Conservation (phyloP, 192 early-diverging fungal species). For the Umbelopsis isabellina region DNA sequence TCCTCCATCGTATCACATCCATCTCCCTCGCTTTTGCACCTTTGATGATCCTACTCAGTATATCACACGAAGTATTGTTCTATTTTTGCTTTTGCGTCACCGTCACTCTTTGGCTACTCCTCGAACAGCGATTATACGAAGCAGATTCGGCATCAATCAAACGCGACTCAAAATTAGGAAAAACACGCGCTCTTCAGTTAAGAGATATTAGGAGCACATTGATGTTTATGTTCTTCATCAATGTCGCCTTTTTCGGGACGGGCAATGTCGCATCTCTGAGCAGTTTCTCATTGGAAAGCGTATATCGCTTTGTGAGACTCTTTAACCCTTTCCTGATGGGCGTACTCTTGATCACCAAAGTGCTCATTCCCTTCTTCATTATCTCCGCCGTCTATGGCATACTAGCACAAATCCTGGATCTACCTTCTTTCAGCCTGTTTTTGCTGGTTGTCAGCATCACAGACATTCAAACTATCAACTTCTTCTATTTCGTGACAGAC, state of each 20-base stretch:
- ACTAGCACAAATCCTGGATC: slow-evolving; percentile 70
- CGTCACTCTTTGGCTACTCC: slow-evolving; percentile 74
- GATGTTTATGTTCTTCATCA: slow-evolving; percentile 89
- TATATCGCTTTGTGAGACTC: slow-evolving; percentile 88
- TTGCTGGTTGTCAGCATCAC: slow-evolving; percentile 84
- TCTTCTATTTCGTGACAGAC: slow-evolving; percentile 93
- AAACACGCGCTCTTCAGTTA: slow-evolving; percentile 27
- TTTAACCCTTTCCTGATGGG: slow-evolving; percentile 93
- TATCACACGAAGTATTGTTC: slow-evolving; percentile 90
- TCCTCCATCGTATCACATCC: slow-evolving; percentile 74
- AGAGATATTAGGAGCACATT: slow-evolving; percentile 64
- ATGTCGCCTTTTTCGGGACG: slow-evolving; percentile 95
- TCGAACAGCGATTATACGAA: slow-evolving; percentile 65
- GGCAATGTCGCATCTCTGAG: slow-evolving; percentile 90
- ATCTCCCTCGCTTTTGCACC: slow-evolving; percentile 90
- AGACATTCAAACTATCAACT: slow-evolving; percentile 95
- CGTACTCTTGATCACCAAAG: slow-evolving; percentile 81
- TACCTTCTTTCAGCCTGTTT: slow-evolving; percentile 88
- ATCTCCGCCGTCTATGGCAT: slow-evolving; percentile 84
- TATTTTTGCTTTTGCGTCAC: slow-evolving; percentile 81
- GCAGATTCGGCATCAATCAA: slow-evolving; percentile 13
- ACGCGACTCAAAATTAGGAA: background rate
- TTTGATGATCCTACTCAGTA: slow-evolving; percentile 82
- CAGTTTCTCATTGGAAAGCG: slow-evolving; percentile 85
- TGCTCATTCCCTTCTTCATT: slow-evolving; percentile 94